A percentile compares a stretch with the other conserved stretches of the same genome.
Conservation (phyloP, 257 asterid genomes). For the Galeopsis tetrahit region DNA sequence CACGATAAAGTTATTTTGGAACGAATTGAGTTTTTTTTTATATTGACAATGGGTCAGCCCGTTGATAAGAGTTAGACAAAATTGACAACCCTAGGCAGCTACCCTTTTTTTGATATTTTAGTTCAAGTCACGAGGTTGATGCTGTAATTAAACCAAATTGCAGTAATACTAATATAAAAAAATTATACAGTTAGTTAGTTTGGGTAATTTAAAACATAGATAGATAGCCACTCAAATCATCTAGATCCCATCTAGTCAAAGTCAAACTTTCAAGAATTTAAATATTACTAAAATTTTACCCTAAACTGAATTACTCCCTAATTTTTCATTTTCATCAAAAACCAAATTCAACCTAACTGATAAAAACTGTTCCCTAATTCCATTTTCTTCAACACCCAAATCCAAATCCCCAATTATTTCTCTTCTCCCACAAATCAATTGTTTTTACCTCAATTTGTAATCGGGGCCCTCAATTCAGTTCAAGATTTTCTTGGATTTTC, state of each 20-base stretch:
- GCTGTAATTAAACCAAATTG: too few species aligned
- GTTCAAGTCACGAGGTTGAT: too few species aligned
- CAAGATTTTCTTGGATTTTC: conserved; percentile 18
- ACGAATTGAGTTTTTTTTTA: too few species aligned
- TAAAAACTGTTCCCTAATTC: conserved; percentile 7
- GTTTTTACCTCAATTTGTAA: not conserved
- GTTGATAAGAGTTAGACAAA: too few species aligned
- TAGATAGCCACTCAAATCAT: not conserved
- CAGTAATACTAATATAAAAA: too few species aligned
- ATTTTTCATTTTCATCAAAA: not conserved
- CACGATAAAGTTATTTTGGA: too few species aligned
- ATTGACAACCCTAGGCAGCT: too few species aligned
- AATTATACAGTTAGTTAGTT: too few species aligned
- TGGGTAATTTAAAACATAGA: not conserved
- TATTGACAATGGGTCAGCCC: too few species aligned
- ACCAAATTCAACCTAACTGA: conserved; percentile 5
- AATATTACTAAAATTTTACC: not conserved
- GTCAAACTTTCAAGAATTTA: not conserved
- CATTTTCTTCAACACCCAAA: not conserved
- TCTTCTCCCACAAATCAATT: not conserved
- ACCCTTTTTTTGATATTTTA: too few species aligned
- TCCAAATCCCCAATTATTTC: not conserved
- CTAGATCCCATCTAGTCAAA: not conserved
- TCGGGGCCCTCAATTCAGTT: conserved; percentile 14
- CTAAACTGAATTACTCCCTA: too few species aligned